Conservation (phyloP, 2,329 filamentous ascomycete species). For the Orbilia brochopaga region DNA sequence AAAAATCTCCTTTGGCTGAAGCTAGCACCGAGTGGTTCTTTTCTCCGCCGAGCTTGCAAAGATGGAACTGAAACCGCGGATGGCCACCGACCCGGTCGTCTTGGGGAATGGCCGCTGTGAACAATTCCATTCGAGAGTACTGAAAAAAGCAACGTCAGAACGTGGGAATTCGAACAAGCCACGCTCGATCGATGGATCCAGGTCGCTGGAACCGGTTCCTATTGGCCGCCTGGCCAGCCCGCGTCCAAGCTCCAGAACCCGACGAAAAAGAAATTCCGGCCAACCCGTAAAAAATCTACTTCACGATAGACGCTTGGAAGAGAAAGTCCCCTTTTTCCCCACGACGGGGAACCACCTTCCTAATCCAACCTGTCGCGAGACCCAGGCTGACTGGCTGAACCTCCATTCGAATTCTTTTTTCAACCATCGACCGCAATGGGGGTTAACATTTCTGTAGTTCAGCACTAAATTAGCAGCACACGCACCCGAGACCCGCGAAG, state of each 20-base stretch:
- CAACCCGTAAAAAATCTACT: slow-evolving; percentile 4
- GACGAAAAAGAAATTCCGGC: slow-evolving; percentile 1
- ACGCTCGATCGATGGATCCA: slow-evolving; percentile 51
- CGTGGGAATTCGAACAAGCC: slow-evolving; percentile 43
- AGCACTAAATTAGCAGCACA: slow-evolving; percentile 39
- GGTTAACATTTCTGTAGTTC: slow-evolving; percentile 13
- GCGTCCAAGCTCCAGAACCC: slow-evolving; percentile 9
- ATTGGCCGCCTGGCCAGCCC: slow-evolving; percentile 25
- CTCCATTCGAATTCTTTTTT: too few relatives aligned
- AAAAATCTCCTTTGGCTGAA: too few relatives aligned
- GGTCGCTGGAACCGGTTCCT: slow-evolving; percentile 50
- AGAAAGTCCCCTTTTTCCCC: slow-evolving; percentile 37
- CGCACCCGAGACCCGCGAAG: slow-evolving; percentile 51
- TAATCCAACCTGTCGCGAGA: slow-evolving; percentile 25
- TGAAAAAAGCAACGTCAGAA: slow-evolving; percentile 20
- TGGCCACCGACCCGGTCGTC: background rate
- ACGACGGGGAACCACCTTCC: slow-evolving; percentile 34
- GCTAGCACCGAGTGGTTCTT: too few relatives aligned
- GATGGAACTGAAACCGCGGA: slow-evolving; percentile 36
- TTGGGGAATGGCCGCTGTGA: background rate
- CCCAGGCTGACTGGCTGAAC: too few relatives aligned
- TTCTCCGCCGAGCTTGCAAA: slow-evolving; percentile 18
- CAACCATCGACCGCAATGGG: slow-evolving; percentile 17
- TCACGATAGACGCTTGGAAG: background rate
- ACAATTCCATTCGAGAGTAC: background rate